Base-by-base conservation (phyloP, 768 basidiomycete species). In the Jaapia argillacea region DNA sequence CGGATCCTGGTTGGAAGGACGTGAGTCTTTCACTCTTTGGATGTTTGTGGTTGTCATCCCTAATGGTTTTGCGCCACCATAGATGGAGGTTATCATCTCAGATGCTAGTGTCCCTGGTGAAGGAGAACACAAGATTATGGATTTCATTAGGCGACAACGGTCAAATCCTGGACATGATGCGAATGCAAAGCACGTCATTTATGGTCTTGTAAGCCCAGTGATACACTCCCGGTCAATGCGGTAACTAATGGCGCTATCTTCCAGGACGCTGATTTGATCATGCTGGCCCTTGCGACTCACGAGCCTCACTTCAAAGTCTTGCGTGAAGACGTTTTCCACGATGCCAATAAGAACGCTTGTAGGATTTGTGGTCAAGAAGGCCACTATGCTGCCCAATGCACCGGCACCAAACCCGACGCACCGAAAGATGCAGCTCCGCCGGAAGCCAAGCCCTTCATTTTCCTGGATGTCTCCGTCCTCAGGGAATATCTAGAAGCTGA, bases 101-200 rank as follows among this genome's bases (percentile, higher is more conserved):
- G 96, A 99, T 52, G 89, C 96, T 2, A 81, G 85, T 44, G 96
- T 98, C 10, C 94, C 96, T 1, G 96, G 96, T 52, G 96, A 99
- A 64, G 96, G 96, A 58, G 96, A 99, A 60, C 96, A 99, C 63
- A 99, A 99, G 69, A 97, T 99, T 50, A 97, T 99, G 92, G 96
- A 98, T 59, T 98, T 77, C 60, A 94, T 99, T 50, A 73, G 96
- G 44, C 74, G 93, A 25, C 93, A 96, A 54, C 75, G 96, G 41
- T 70, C 74, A 41, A 87, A 93, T 56, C 75, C 76, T 20, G 85
- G 81, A n/a, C 83, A 98, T 63, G 83, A 99, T 60, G 83, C 94
- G 16, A 98, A 99, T 58, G 97, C 92, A 3, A 72, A 72, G 25
- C 96, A 99, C 58, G 94, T 98, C 44, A 98, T 99, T 49, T 99